Evolutionary conservation across 163 green algal genomes (phyloP).

Genomic region (Botryococcus braunii): DNA sequence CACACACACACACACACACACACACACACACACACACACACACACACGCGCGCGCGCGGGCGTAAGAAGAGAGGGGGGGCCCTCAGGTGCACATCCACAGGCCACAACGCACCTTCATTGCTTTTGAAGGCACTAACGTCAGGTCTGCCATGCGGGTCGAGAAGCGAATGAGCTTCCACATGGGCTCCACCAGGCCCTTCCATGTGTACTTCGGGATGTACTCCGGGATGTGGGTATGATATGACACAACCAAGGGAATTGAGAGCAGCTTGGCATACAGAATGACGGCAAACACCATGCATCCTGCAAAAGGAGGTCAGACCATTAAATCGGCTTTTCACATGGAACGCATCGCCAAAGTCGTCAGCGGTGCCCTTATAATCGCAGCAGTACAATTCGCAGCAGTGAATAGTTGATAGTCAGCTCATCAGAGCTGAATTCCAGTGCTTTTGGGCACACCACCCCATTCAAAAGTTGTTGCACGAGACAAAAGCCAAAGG

Average conservation of each 20-base stretch:
- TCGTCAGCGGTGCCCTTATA: too few species aligned
- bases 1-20: too few species aligned
- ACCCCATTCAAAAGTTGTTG: too few species aligned
- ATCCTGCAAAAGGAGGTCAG: slow-evolving; percentile 15
- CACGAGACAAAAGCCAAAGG: too few species aligned
- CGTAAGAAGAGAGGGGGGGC: background rate
- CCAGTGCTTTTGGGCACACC: too few species aligned
- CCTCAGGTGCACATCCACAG: background rate
- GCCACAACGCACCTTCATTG: slow-evolving; percentile 17
- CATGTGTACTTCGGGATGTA: slow-evolving; percentile 94
- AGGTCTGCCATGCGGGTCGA: slow-evolving; percentile 72
- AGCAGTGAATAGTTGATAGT: too few species aligned
- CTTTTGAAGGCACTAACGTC: slow-evolving; percentile 76
- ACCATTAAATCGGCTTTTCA: too few species aligned
- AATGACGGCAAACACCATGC: slow-evolving; percentile 74
- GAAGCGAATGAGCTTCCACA: slow-evolving; percentile 87
- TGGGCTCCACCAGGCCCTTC: slow-evolving; percentile 66
- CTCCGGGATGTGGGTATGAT: slow-evolving; percentile 96
- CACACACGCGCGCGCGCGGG: background rate
- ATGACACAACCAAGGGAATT: slow-evolving; percentile 79
- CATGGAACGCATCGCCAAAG: too few species aligned
- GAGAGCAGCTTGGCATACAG: slow-evolving; percentile 83
- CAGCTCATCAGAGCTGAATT: too few species aligned
- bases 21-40: too few species aligned
- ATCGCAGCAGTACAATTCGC: too few species aligned